Base-by-base conservation (phyloP, 371 early-diverging fungal species). In the Entomophthora muscae region DNA sequence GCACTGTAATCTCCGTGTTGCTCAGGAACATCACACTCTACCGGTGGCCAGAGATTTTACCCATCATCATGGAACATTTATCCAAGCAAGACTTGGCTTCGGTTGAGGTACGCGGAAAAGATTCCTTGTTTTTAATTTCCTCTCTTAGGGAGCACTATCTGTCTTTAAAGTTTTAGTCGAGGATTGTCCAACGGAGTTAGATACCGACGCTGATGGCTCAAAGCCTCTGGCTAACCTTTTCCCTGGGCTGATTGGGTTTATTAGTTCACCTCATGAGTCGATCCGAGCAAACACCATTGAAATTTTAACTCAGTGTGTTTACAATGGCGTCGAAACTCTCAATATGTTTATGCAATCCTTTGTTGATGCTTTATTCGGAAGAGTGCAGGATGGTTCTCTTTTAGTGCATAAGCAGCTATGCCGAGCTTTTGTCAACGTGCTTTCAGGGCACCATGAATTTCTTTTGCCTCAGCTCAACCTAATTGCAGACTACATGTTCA, bases 81-180 rank as follows among this genome's bases (percentile, higher is more conserved):
- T 86, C 88, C 67, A 74, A 76, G 56, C 72, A 76, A 61, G 78
- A 90, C 66, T 76, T 76, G 24, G 67, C 75, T n/a, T 75, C 85
- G 53, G 85, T 90, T 13, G 88, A 90, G 80, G 89, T 85, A 78
- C 68, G 70, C 64, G 59, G 24, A 32, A 54, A 32, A 13, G 1
- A 2, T 31, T 54, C 24, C 31, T 0, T 26, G 32, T 32, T 24
- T 32, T 55, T 64, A 27, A 64, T 1, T 32, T 63, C 1, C 10
- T n/a, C n/a, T n/a, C 13, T 32, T 73, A 90, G 89, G 86, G 89
- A 57, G 80, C 90, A 23, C 88, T 91, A 69, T 81, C 82, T 56
- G 89, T 92, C 7, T 72, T 96, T 64, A 78, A 82, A 70, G 92
- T 90, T 75, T 88, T 95, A 66, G 94, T 95, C 74, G 95, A 96